Evolutionary conservation across 345 rosid species (phyloP).

Genomic region (Populus ilicifolia): DNA sequence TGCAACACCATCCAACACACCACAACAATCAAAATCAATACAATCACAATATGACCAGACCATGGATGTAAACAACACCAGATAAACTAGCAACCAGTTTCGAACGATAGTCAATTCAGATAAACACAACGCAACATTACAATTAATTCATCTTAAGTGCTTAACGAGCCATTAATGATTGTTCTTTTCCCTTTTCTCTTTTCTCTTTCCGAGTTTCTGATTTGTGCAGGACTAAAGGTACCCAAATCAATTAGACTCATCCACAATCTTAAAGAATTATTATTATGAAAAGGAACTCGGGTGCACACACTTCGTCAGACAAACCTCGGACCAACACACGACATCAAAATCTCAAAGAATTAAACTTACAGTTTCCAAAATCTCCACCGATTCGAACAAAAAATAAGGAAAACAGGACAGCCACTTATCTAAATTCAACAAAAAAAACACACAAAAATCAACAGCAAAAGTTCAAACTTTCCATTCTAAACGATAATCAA

Average conservation of each 20-base stretch:
- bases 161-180: neutral
- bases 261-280: too few species aligned
- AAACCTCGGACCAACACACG: neutral
- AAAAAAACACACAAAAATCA: neutral
- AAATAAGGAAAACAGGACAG: neutral
- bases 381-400: neutral
- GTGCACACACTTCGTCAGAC: too few species aligned
- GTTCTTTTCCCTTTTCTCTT: neutral
- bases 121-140: neutral
- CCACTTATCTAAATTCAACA: neutral
- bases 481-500: neutral
- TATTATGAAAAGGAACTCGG: too few species aligned
- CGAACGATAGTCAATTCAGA: neutral
- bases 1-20: constrained; percentile 22
- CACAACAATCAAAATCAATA: neutral
- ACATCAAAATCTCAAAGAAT: neutral
- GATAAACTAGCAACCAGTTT: neutral
- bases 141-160: neutral
- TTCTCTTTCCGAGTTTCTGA: neutral
- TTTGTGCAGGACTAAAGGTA: too few species aligned
- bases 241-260: too few species aligned
- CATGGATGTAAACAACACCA: neutral
- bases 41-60: neutral
- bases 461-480: neutral
- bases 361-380: neutral